Evolutionary conservation across 495 filamentous ascomycete species (phyloP).

Genomic region (Cercophora sp.): DNA sequence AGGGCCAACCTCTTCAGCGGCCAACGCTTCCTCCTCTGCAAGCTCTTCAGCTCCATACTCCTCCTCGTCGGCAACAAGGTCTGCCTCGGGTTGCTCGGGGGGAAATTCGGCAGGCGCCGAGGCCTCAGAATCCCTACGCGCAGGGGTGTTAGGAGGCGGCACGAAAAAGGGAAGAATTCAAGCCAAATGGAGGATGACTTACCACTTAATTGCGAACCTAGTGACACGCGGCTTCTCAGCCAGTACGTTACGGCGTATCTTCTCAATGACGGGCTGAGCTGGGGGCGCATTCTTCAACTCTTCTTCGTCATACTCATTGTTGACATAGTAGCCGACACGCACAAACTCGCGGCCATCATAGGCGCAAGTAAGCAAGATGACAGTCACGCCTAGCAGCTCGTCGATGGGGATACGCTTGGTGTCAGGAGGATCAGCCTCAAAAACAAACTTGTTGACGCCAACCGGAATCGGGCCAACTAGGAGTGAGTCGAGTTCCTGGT

Average conservation of each 20-base stretch:
- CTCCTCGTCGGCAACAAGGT: conserved; percentile 77
- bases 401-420: conserved; percentile 84
- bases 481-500: conserved; percentile 95
- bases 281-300: conserved; percentile 85
- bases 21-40: conserved; percentile 55
- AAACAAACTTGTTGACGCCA: conserved; percentile 97
- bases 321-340: conserved; percentile 97
- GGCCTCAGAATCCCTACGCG: conserved; percentile 83
- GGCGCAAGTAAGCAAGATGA: conserved; percentile 92
- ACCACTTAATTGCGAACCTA: conserved; percentile 99
- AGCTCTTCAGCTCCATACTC: conserved; percentile 86
- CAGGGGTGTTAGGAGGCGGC: conserved; percentile 17
- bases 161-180: too few relatives aligned
- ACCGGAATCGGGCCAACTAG: conserved; percentile 95
- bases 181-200: conserved; percentile 35
- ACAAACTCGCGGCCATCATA: conserved; percentile 97
- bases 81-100: conserved; percentile 94
- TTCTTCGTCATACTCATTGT: conserved; percentile 95
- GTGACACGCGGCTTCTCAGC: conserved; percentile 97
- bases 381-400: conserved; percentile 94
- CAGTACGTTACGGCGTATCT: conserved; percentile 83
- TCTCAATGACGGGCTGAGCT: conserved; percentile 84
- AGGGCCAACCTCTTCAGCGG: conserved; percentile 39
- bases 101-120: conserved; percentile 94
- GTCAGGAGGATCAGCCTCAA: conserved; percentile 90